A percentile compares a stretch with the other conserved stretches of the same genome.
Conservation (phyloP, 2,329 filamentous ascomycete genomes). For the Aspergillus persii region DNA sequence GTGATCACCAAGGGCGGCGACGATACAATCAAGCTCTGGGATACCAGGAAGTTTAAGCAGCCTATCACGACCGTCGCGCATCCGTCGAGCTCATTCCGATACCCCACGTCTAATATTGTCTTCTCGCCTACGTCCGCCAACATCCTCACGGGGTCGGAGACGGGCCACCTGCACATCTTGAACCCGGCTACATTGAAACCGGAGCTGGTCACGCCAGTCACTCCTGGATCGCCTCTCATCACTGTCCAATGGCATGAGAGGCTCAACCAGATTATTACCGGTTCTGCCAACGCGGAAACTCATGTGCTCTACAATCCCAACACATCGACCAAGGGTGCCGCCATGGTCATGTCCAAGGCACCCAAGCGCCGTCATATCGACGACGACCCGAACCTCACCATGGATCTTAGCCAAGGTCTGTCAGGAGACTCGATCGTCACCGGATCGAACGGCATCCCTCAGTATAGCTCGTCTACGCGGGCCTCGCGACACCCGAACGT, state of each 20-base stretch:
- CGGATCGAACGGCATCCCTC: slow-evolving; percentile 68
- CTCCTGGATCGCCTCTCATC: slow-evolving; percentile 76
- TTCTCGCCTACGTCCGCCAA: slow-evolving; percentile 82
- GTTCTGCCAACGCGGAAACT: slow-evolving; percentile 85
- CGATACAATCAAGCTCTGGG: slow-evolving; percentile 92
- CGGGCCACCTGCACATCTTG: slow-evolving; percentile 84
- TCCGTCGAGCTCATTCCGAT: slow-evolving; percentile 77
- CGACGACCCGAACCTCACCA: slow-evolving; percentile 83
- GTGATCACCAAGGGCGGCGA: slow-evolving; percentile 90
- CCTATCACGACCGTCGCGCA: slow-evolving; percentile 79
- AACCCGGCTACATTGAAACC: slow-evolving; percentile 87
- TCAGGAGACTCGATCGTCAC: slow-evolving; percentile 79
- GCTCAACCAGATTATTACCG: slow-evolving; percentile 93
- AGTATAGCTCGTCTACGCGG: slow-evolving; percentile 66
- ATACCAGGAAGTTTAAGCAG: slow-evolving; percentile 90
- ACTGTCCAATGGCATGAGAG: slow-evolving; percentile 88
- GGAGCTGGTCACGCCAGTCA: slow-evolving; percentile 85
- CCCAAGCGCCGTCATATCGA: slow-evolving; percentile 95
- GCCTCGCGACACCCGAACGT: slow-evolving; percentile 64
- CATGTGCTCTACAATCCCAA: slow-evolving; percentile 87
- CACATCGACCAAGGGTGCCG: slow-evolving; percentile 77
- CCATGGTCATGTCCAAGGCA: slow-evolving; percentile 85
- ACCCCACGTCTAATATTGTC: slow-evolving; percentile 79
- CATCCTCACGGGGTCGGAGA: slow-evolving; percentile 84
- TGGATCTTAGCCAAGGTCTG: slow-evolving; percentile 75